These are phyloP conservation scores for Claviceps cyperi DNA, from an alignment of 2,329 filamentous ascomycete species.

Conservation along the genomic window DNA sequence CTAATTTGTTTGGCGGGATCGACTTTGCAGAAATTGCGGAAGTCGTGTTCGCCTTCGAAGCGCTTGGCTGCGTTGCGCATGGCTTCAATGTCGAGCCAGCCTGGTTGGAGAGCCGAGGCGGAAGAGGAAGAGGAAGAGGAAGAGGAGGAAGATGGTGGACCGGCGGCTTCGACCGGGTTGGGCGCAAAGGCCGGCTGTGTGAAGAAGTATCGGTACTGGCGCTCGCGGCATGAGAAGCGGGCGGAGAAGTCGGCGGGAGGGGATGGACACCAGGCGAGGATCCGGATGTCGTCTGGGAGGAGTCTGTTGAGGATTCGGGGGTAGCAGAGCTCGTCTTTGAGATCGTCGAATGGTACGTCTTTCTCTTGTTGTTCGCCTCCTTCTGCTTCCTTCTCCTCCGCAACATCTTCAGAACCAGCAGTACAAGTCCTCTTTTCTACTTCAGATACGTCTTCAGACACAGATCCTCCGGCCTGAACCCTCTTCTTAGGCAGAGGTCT, in stretches of 20 bases:
- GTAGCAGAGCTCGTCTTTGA: conserved; percentile 74
- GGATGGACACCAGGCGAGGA: conserved; percentile 84
- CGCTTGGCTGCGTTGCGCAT: conserved; percentile 73
- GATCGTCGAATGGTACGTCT: conserved; percentile 40
- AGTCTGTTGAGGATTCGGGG: conserved; percentile 71
- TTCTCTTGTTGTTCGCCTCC: conserved; percentile 3
- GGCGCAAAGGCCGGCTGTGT: conserved; percentile 81
- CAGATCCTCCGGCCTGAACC: conserved; percentile 11
- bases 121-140: conserved; percentile 11
- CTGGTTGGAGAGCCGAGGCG: conserved; percentile 29
- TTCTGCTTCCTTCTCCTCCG: not conserved
- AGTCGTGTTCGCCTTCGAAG: conserved; percentile 79
- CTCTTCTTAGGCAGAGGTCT: conserved; percentile 37
- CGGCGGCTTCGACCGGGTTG: conserved; percentile 16
- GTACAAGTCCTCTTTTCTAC: conserved; percentile 1
- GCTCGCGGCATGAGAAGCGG: conserved; percentile 80
- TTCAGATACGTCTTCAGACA: conserved; percentile 13
- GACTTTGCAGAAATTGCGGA: conserved; percentile 92
- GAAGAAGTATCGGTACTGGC: conserved; percentile 94
- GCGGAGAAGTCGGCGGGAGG: conserved; percentile 73
- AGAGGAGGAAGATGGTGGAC: conserved; percentile 5
- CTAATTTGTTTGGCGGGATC: conserved; percentile 80
- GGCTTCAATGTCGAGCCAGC: conserved; percentile 73
- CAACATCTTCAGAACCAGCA: not conserved
- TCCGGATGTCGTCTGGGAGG: conserved; percentile 75